Evolutionary conservation across 345 rosid species (phyloP), one percentile per base, ranked within the genome.

Genomic region (Moricandia moricandioides): DNA sequence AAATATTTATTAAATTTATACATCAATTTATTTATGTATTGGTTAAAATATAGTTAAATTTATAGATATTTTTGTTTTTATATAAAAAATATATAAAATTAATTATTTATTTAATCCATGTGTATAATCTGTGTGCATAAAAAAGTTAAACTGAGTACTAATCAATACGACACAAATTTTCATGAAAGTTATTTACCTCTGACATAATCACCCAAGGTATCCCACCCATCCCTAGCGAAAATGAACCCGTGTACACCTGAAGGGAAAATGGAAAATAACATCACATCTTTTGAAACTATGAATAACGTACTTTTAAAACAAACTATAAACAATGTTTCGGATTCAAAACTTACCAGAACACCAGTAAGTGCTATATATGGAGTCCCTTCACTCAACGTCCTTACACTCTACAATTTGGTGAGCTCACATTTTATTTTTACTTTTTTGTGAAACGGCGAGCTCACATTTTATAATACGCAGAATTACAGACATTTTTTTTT

Each of bases 201-300:
- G 96, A 85, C 92, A 90, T 90, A 76, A 90, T 88, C 17, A 85
- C 88, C 91, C 91, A 90, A 8, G 96, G 91, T 45, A 90, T 84
- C 45, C 88, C 91, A 79, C 87, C 88, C 91, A 88, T 86, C 51
- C 91, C 96, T 33, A 89, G 35, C 1, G 87, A 80, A 76, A 86
- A 86, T 6, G 87, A 83, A 58, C 88, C 88, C 0, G 87, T 82
- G 37, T 59, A 80, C n/a, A 82, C 78, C 88, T 86, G 56, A 70
- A 18, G 3, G 2, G 17, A 43, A 5, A 45, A 61, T 40, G 21
- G 24, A 72, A 65, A 17, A 0, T 60, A 43, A 43, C 33, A 1
- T 56, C n/a, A 57, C 6, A 56, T 56, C 51, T 51, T 61, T 47
- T 54, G 2, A 16, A 27, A 11, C 17, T 52, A 34, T 49, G 11